These are phyloP conservation scores for Dothiorella sarmentorum DNA, from an alignment of 2,329 filamentous ascomycete species.

Conservation along the genomic window DNA sequence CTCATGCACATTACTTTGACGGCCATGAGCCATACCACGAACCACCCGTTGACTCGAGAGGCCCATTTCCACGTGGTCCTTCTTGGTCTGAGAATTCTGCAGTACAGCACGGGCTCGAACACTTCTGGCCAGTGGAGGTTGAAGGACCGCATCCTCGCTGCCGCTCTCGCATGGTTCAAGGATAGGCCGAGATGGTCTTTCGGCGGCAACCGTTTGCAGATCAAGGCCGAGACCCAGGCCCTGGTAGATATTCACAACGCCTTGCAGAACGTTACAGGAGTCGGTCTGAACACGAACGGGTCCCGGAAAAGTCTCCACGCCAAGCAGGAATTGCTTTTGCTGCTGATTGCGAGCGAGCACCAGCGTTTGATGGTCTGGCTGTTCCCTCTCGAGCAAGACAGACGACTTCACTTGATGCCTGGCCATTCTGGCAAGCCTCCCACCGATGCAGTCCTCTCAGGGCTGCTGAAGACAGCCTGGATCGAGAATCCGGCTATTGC, in stretches of 20 bases:
- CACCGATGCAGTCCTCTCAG: conserved; percentile 50
- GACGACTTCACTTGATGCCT: conserved; percentile 49
- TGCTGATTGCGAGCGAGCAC: conserved; percentile 82
- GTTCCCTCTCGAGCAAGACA: conserved; percentile 68
- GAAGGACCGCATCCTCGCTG: conserved; percentile 85
- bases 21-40: conserved; percentile 65
- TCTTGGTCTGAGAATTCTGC: conserved; percentile 75
- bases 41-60: conserved; percentile 86
- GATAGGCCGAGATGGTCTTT: conserved; percentile 71
- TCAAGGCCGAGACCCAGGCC: conserved; percentile 86
- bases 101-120: conserved; percentile 62
- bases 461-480: conserved; percentile 81
- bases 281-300: conserved; percentile 49
- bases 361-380: conserved; percentile 85
- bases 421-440: conserved; percentile 42
- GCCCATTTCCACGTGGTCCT: conserved; percentile 86
- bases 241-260: conserved; percentile 70
- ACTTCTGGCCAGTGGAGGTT: conserved; percentile 72
- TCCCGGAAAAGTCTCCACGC: conserved; percentile 64
- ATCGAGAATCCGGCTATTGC: conserved; percentile 78
- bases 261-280: conserved; percentile 61
- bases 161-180: conserved; percentile 83
- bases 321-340: conserved; percentile 79
- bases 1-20: conserved; percentile 76
- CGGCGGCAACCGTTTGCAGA: conserved; percentile 85